Evolutionary conservation across 176 grass and related monocot species (phyloP), one percentile per base, ranked within the genome.

Genomic region (Avena atlantica): DNA sequence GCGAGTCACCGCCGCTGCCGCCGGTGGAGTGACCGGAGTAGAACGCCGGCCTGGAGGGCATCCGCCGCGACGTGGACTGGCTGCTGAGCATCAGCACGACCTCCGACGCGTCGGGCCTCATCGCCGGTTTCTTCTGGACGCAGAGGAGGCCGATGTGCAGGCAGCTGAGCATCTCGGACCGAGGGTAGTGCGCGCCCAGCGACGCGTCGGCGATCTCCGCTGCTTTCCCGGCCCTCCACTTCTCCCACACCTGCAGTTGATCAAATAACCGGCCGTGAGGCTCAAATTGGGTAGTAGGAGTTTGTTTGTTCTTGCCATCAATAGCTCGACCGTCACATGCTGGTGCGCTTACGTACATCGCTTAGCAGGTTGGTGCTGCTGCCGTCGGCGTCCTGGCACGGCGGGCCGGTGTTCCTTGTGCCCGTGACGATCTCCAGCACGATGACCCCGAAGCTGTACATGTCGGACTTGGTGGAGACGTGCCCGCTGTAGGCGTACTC

Each of bases 401-500:
- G 23, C 0, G 49, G 23, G 48, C 73, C 27, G 73, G 13, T 34
- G 49, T 76, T 91, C 2, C 29, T 81, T 34, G 78, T 67, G 0
- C 86, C 86, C 0, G 77, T 88, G 2, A 91, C 8, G 45, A 88
- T 68, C 62, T 91, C 81, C 8, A 91, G 60, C n/a, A 88, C n/a
- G 0, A 85, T 51, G 16, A 91, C 78, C 3, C 86, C 75, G 16
- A 88, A 78, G 61, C 86, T 92, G 84, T 83, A 86, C 0, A 86
- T 81, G 47, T 92, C 83, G 1, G 72, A 45, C 36, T 89, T 89
- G 27, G 74, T 51, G 6, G 83, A 89, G 14, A 89, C 15, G 20
- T 81, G 90, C 1, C 79, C 86, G 4, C 8, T 70, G 48, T 21
- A 83, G 0, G 78, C 78, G 29, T 92, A 89, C 60, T 92, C 78